Base-by-base conservation (phyloP, 1,284 basidiomycete species). In the Cutaneotrichosporon arboriforme region DNA sequence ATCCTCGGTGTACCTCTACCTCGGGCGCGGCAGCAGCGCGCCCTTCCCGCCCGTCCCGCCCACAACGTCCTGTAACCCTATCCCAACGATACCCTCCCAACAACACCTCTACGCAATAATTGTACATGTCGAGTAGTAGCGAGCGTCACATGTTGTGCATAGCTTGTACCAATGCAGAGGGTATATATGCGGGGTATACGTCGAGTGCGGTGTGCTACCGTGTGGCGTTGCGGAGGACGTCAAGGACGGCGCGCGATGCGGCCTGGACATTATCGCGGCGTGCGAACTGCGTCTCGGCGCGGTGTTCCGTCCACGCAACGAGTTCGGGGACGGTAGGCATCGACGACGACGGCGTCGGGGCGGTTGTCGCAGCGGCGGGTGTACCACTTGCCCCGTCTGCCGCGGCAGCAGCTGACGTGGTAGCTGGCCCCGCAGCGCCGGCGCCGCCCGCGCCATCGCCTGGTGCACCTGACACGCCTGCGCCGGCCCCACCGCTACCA, bases 221-320 rank as follows among this genome's bases (percentile, higher is more conserved):
- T 26, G 41, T n/a, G 9, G 21, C 5, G 23, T 20, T 26, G 15
- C 4, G 26, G 26, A 60, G 51, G 9, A 60, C 52, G 44, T 48
- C 58, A 13, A 52, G 52, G 26, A 55, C 56, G 15, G 51, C 55
- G 42, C 42, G 57, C 22, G 40, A 23, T 10, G 46, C 59, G 37
- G 22, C 51, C 43, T 45, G 48, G 31, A 58, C 55, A 15, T 36
- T 50, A 45, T 57, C 58, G 15, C 59, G 49, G 15, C 55, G 52
- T 1, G 53, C 52, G 20, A 60, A 60, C 53, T 53, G 48, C 4
- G 50, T 39, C 45, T 52, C 44, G 10, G 59, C 59, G 7, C 55
- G 41, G 9, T 34, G 43, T 51, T 60, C 59, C 7, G 52, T 55
- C 52, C 52, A 60, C 12, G 39, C 45, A 0, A 55, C 52, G 15